Evolutionary conservation across 805 yeast genomes (phyloP), one percentile per base, ranked within the genome.

Genomic region (Cyberlindnera bimundalis): DNA sequence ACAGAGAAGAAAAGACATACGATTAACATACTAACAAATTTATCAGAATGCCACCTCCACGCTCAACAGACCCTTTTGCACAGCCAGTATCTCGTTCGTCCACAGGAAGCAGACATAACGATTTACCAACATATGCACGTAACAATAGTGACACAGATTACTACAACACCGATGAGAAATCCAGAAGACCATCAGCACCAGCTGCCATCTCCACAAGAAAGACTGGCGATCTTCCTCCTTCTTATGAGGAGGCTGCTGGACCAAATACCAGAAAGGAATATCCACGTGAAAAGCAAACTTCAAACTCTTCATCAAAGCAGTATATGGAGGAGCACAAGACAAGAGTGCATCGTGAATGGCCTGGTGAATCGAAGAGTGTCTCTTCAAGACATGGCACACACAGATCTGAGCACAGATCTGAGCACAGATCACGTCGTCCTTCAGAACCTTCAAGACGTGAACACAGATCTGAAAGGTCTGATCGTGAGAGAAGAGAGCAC

Each of bases 201-300:
- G 28, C 33, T 13, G 44, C 23, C 10, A 7, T 21, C 10, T 11
- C 21, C 13, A 13, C 35, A 3, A 27, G 25, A 16, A 25, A n/a
- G 14, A 33, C 13, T 10, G 29, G 25, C 40, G 61, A 60, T 29
- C 60, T 72, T 6, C 86, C 87, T 6, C 88, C 89, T 7, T 69
- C 87, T 0, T 81, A 82, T 54, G 85, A 80, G 48, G 89, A 81
- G 50, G 83, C 73, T 16, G 79, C 86, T 2, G 78, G 78, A n/a
- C 59, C 65, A 14, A 69, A 68, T 23, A 55, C 64, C 10, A 62
- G 55, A 30, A 45, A 58, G 20, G 76, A 73, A 43, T 77, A 76
- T 54, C 82, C 84, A 39, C 66, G 68, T 44, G 85, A 79, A 47
- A 78, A 78, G 50, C 61, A 59, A 30, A 42, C 43, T 12, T 40